A percentile compares a stretch with the other conserved stretches of the same genome.
Evolutionary conservation across 2,329 filamentous ascomycete genomes (phyloP).

Genomic region (Ophidiomyces ophidiicola): DNA sequence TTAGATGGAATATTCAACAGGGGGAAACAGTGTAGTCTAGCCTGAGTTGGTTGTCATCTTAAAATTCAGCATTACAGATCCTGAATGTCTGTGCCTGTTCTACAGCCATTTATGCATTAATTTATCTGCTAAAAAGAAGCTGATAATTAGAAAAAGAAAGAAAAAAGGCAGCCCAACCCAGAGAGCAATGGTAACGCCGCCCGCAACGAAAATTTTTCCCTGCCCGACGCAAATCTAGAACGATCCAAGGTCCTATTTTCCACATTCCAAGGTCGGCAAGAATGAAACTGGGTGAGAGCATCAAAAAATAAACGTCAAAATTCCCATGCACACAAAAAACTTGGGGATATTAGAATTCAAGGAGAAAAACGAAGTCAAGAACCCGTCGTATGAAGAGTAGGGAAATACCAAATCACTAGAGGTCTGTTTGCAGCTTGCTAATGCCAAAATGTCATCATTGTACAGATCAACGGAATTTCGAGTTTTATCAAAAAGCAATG

Average conservation of each 20-base stretch:
- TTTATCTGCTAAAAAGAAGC: slow-evolving; percentile 7
- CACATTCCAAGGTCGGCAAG: slow-evolving; percentile 18
- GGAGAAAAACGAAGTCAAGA: slow-evolving; percentile 18
- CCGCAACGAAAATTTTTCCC: slow-evolving; percentile 33
- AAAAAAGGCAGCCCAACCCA: neutral
- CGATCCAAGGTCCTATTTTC: slow-evolving; percentile 18
- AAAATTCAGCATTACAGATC: too few relatives aligned
- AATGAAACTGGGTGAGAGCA: slow-evolving; percentile 19
- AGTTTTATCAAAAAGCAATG: slow-evolving; percentile 9
- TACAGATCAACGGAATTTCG: slow-evolving; percentile 9
- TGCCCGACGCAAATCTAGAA: slow-evolving; percentile 33
- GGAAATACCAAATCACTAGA: slow-evolving; percentile 6
- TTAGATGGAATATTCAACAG: too few relatives aligned
- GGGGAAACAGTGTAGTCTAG: too few relatives aligned
- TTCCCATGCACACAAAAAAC: slow-evolving; percentile 33
- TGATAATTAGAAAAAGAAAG: slow-evolving; percentile 2
- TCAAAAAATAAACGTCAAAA: slow-evolving; percentile 23
- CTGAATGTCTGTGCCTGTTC: too few relatives aligned
- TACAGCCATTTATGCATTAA: too few relatives aligned
- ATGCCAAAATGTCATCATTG: slow-evolving; percentile 10
- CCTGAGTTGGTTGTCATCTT: too few relatives aligned
- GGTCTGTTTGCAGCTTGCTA: slow-evolving; percentile 11
- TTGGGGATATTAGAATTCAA: slow-evolving; percentile 10
- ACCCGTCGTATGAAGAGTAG: slow-evolving; percentile 18
- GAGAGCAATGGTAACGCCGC: slow-evolving; percentile 28